A percentile compares a stretch with the other conserved stretches of the same genome.
These are phyloP conservation scores for Fraxinus baroniana DNA, from an alignment of 305 asterid genomes.

Conservation along the genomic window DNA sequence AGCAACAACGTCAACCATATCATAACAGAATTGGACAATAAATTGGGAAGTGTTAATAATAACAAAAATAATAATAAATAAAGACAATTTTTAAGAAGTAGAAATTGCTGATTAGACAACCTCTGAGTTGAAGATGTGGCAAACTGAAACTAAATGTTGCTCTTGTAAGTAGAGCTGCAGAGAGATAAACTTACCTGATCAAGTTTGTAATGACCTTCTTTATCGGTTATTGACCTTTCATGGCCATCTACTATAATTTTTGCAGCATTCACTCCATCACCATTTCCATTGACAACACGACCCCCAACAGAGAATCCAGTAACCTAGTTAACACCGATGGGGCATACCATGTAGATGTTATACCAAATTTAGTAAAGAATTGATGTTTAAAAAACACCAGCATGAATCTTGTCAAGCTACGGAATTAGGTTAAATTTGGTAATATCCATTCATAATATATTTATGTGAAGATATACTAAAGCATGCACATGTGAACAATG, in stretches of 20 bases:
- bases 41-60: neutral
- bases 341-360: neutral
- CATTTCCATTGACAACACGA: slow-evolving; percentile 86
- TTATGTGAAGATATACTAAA: neutral
- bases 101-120: slow-evolving; percentile 10
- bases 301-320: slow-evolving; percentile 99
- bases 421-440: slow-evolving; percentile 2
- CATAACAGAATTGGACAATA: slow-evolving; percentile 13
- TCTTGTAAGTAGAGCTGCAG: slow-evolving; percentile 2
- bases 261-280: slow-evolving; percentile 71
- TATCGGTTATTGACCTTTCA: slow-evolving; percentile 73
- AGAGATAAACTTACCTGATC: slow-evolving; percentile 71
- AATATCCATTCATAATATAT: neutral
- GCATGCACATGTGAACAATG: neutral
- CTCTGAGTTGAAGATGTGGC: slow-evolving; percentile 14
- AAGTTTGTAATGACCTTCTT: slow-evolving; percentile 88
- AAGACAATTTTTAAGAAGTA: slow-evolving; percentile 9
- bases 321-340: slow-evolving; percentile 53
- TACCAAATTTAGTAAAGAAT: slow-evolving; percentile 7
- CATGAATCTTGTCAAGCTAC: slow-evolving; percentile 16
- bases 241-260: slow-evolving; percentile 75
- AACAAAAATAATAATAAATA: slow-evolving; percentile 1
- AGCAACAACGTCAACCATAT: slow-evolving; percentile 6
- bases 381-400: neutral
- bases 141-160: slow-evolving; percentile 12